These are phyloP conservation scores for Taphrina wiesneri DNA, from an alignment of 1,139 yeast genomes.

Conservation along the genomic window DNA sequence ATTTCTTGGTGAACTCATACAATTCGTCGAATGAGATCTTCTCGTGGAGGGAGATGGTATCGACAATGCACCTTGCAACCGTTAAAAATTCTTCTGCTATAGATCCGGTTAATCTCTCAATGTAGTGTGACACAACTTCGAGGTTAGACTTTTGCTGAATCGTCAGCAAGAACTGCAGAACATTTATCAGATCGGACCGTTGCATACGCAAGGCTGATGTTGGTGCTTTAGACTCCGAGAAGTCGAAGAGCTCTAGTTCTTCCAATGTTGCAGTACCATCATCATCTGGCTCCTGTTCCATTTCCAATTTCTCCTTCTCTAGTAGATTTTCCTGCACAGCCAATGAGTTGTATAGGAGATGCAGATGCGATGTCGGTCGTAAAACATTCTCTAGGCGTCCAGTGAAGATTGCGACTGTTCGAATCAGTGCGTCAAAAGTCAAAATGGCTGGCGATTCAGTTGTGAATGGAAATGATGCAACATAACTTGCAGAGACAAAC, in stretches of 20 bases:
- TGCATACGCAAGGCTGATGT: not conserved
- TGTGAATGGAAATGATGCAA: slow-evolving; percentile 16
- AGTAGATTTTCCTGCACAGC: not conserved
- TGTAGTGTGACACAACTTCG: slow-evolving; percentile 10
- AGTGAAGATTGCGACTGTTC: not conserved
- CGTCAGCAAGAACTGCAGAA: not conserved
- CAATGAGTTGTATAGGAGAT: slow-evolving; percentile 4
- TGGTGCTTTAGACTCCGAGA: not conserved
- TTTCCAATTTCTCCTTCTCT: not conserved
- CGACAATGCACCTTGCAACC: not conserved
- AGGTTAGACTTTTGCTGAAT: slow-evolving; percentile 2
- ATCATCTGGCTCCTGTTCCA: not conserved
- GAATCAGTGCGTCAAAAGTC: not conserved
- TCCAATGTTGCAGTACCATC: not conserved
- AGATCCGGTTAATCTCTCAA: not conserved
- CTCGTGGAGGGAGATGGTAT: not conserved
- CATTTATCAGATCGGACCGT: not conserved
- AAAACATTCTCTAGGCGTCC: not conserved
- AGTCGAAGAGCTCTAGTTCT: not conserved
- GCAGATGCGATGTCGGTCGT: not conserved
- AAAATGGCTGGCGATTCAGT: slow-evolving; percentile 5
- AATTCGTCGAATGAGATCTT: not conserved
- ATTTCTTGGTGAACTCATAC: not conserved
- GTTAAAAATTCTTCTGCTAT: not conserved
- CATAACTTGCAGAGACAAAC: slow-evolving; percentile 15